Evolutionary conservation across 495 filamentous ascomycete species (phyloP), one percentile per base, ranked within the genome.

Genomic region (Aspergillus nanangensis): DNA sequence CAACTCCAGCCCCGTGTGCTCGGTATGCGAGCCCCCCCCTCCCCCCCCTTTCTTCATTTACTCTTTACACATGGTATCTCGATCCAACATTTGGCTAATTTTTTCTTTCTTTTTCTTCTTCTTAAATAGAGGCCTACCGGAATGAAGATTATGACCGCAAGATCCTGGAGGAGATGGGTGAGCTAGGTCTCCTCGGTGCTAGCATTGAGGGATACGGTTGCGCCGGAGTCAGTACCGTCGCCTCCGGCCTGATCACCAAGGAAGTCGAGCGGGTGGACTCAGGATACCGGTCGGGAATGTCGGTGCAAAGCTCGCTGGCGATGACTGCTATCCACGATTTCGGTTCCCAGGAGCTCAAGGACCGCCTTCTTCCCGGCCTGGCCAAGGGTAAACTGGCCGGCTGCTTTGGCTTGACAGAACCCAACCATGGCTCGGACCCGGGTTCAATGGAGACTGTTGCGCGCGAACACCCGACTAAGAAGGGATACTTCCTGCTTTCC

Each of bases 271-370:
- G 93, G 36, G 90, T 98, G 31, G 93, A 98, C 61, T 91, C 86
- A 38, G 93, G 93, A 31, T 98, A 98, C 65, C 82, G 93, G 11
- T 95, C 88, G 36, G 91, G 87, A 44, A 96, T 96, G 87, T 94
- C 88, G 13, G 93, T 98, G 9, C 93, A 98, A 66, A 90, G 86
- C 49, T 94, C 91, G 3, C 72, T 98, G 37, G 89, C 87, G 17
- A 98, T 98, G 94, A 92, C 90, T 13, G 87, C 85, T n/a, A 97
- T 98, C 60, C 76, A 94, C 57, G 89, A 97, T 51, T 95, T 93
- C 61, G 93, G 92, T 2, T 84, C 89, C 20, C 62, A 80, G 50
- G 93, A 97, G 72, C 82, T 86, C 57, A 98, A 97, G 72, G 84
- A 98, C 44, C 86, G 80, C 38, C 91, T 86, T 52, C 75, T 98